phyloP scores from a whole-genome alignment of 2,329 filamentous ascomycete species.

The Hymenoscyphus occultus region DNA sequence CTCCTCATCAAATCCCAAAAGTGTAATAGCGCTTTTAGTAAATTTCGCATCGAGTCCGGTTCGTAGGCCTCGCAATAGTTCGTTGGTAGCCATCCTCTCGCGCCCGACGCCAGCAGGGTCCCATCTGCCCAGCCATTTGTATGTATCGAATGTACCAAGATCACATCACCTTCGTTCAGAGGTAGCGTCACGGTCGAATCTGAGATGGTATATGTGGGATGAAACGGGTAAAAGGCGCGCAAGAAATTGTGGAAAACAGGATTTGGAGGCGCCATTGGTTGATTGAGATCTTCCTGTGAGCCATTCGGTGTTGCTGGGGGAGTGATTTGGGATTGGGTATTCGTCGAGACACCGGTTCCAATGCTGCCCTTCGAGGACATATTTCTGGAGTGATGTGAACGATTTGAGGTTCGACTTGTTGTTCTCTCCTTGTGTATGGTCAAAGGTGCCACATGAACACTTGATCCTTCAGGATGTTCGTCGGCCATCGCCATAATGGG shows the following conservation, averaged over 20 bases:
- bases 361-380: slow-evolving; percentile 40
- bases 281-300: slow-evolving; percentile 53
- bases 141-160: slow-evolving; percentile 93
- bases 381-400: slow-evolving; percentile 41
- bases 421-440: slow-evolving; percentile 47
- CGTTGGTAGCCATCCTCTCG: slow-evolving; percentile 91
- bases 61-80: slow-evolving; percentile 98
- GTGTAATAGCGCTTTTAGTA: slow-evolving; percentile 82
- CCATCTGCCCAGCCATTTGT: slow-evolving; percentile 99
- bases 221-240: slow-evolving; percentile 89
- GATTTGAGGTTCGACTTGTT: slow-evolving; percentile 39
- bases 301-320: slow-evolving; percentile 73
- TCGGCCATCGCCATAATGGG: slow-evolving; percentile 36
- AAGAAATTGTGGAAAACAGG: slow-evolving; percentile 90
- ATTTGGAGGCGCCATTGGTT: slow-evolving; percentile 45
- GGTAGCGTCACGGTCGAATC: slow-evolving; percentile 86
- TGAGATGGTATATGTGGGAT: slow-evolving; percentile 72
- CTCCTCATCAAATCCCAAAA: slow-evolving; percentile 89
- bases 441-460: slow-evolving; percentile 60
- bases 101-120: slow-evolving; percentile 79
- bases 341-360: slow-evolving; percentile 28
- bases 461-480: slow-evolving; percentile 44
- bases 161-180: slow-evolving; percentile 84
- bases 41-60: slow-evolving; percentile 77
- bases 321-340: slow-evolving; percentile 58